Evolutionary conservation across 2,329 filamentous ascomycete species (phyloP), one percentile per base, ranked within the genome.

Genomic region (Alternaria consortialis): DNA sequence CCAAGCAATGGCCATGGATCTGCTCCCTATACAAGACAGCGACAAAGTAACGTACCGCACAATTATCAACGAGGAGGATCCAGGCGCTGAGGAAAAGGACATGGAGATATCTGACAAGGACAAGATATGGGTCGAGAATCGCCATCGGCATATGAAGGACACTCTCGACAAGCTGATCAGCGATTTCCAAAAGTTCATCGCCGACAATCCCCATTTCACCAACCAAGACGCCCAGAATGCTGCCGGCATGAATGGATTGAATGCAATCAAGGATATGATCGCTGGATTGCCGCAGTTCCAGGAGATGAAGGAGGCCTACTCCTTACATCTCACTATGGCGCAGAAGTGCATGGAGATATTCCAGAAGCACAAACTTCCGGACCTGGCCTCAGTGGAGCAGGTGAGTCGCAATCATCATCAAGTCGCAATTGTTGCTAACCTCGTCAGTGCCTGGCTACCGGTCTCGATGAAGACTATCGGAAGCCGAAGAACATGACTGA

Each of bases 261-360:
- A 94, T 79, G 91, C 92, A 27, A 97, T 99, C 79, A 93, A 95
- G 74, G 94, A 97, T 79, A 99, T 99, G 95, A 83, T 99, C 81
- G 95, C 93, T 13, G 94, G 94, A 8, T 82, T 99, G 60, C 93
- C 94, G 12, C 92, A 98, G 74, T 99, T 97, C 74, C 92, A 97
- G 73, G 91, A 96, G 79, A 92, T 95, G 84, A 97, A 98, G 78
- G 93, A 97, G 75, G 90, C 92, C 2, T 99, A 98, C 78, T 95
- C 94, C 0, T 83, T 99, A 55, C 95, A 99, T 79, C 84, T 99
- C 42, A 94, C 90, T 68, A 98, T 99, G 94, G 95, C 95, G 2
- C 91, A 97, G 76, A 93, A 97, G 76, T 97, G 93, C 77, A 98
- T 98, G 94, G 93, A 93, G 70, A 87, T 91, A 37, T 99, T 99